Conservation (phyloP, 257 asterid genomes). For the Nicotiana sylvestris region DNA sequence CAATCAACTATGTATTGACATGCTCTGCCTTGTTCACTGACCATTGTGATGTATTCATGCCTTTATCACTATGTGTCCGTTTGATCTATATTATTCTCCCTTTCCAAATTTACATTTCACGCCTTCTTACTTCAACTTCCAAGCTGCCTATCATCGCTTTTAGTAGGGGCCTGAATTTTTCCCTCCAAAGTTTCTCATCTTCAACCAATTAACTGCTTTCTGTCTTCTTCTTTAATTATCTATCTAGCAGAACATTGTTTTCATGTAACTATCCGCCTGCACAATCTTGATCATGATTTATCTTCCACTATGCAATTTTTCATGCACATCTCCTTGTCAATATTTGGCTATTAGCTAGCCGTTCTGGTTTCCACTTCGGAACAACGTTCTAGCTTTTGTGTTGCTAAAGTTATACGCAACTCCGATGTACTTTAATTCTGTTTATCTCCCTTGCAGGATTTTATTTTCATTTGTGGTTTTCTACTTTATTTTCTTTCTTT, state of each 20-base stretch:
- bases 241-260: background rate
- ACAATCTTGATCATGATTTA: background rate
- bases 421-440: background rate
- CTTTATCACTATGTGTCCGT: background rate
- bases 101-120: background rate
- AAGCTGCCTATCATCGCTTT: background rate
- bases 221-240: too few species aligned
- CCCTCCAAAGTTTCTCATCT: background rate
- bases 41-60: background rate
- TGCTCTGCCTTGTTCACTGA: background rate
- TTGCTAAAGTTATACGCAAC: background rate
- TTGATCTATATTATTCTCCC: background rate
- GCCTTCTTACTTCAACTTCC: background rate
- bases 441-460: background rate
- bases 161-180: background rate
- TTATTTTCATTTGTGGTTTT: background rate
- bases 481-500: background rate
- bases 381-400: background rate
- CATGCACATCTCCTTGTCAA: background rate
- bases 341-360: background rate
- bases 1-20: background rate
- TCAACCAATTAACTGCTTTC: background rate
- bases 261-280: background rate
- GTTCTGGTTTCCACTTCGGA: background rate
- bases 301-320: background rate